These are phyloP conservation scores for Graphilbum sp. DNA, from an alignment of 2,329 filamentous ascomycete species.

Conservation along the genomic window DNA sequence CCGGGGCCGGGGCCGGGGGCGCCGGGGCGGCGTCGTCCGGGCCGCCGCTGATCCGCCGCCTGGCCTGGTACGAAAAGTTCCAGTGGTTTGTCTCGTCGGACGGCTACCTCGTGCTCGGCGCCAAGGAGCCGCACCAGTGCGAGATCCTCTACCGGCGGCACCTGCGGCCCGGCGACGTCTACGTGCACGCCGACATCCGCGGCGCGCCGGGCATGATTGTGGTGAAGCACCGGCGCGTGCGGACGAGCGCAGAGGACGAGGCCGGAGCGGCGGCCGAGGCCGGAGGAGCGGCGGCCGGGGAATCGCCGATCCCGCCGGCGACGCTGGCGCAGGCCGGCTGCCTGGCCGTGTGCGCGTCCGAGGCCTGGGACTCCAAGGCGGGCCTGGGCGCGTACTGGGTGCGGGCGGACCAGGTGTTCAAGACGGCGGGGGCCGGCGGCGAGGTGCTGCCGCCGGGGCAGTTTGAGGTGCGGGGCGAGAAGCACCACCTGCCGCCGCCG, in stretches of 20 bases:
- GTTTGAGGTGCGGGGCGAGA: constrained; percentile 71
- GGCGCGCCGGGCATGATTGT: constrained; percentile 65
- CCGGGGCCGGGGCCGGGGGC: constrained; percentile 15
- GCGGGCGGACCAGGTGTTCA: constrained; percentile 74
- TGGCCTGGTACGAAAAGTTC: constrained; percentile 96
- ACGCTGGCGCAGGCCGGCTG: constrained; percentile 83
- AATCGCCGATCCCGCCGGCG: constrained; percentile 79
- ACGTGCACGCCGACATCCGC: constrained; percentile 77
- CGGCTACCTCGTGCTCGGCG: constrained; percentile 80
- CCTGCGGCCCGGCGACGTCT: constrained; percentile 76
- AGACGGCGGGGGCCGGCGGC: constrained; percentile 54
- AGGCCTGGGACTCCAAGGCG: constrained; percentile 91
- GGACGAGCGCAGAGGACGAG: not conserved
- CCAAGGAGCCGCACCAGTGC: constrained; percentile 76
- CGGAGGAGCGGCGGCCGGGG: constrained; percentile 44
- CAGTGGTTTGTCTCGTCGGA: constrained; percentile 91
- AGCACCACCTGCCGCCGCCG: constrained; percentile 79
- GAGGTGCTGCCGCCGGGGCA: constrained; percentile 65
- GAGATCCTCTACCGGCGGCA: constrained; percentile 84
- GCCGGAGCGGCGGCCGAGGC: constrained; percentile 19
- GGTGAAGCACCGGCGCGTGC: constrained; percentile 58
- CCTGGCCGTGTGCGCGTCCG: constrained; percentile 68
- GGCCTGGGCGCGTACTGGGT: constrained; percentile 97
- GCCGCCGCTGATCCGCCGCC: constrained; percentile 64
- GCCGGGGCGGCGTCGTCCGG: constrained; percentile 19